These are phyloP conservation scores for Phytophthora melonis DNA, from an alignment of 352 stramenopile genomes.

Conservation along the genomic window DNA sequence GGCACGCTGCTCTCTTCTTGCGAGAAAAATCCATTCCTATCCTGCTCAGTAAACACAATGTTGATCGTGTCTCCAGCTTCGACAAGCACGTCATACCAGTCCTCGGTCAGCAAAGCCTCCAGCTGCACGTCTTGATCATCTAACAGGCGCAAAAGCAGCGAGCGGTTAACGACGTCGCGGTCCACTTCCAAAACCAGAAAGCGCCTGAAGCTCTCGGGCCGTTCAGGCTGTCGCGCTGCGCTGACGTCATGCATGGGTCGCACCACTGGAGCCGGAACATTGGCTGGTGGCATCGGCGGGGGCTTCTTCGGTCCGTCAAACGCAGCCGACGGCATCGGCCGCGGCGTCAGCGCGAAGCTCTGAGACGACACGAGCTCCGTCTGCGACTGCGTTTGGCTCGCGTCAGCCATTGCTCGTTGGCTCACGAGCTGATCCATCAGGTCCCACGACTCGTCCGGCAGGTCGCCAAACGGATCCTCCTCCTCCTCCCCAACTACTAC, in stretches of 20 bases:
- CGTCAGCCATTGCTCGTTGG: slow-evolving; percentile 43
- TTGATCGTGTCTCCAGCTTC: slow-evolving; percentile 84
- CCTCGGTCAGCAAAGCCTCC: slow-evolving; percentile 63
- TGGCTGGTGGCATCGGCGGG: slow-evolving; percentile 12
- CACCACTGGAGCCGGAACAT: slow-evolving; percentile 26
- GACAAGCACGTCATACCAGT: slow-evolving; percentile 83
- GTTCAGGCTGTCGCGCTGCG: slow-evolving; percentile 4
- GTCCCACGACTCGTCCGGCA: slow-evolving; percentile 86
- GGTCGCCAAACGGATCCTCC: slow-evolving; percentile 63
- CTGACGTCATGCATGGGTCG: slow-evolving; percentile 22
- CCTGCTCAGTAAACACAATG: slow-evolving; percentile 74
- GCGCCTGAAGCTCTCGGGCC: slow-evolving; percentile 54
- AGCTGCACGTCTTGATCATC: slow-evolving; percentile 73
- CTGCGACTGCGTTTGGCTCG: slow-evolving; percentile 21
- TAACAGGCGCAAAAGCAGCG: slow-evolving; percentile 66
- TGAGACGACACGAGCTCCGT: slow-evolving; percentile 41
- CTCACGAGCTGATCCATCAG: slow-evolving; percentile 75
- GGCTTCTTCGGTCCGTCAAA: slow-evolving; percentile 18
- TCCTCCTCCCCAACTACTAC: slow-evolving; percentile 25
- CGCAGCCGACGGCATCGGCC: slow-evolving; percentile 36
- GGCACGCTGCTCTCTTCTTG: slow-evolving; percentile 25
- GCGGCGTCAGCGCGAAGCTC: slow-evolving; percentile 38
- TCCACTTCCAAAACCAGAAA: slow-evolving; percentile 78
- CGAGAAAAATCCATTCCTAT: slow-evolving; percentile 55
- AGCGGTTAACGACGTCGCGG: slow-evolving; percentile 55